Evolutionary conservation across 2,329 filamentous ascomycete genomes (phyloP), one percentile per base, ranked within the genome.

Genomic region (Emergomyces orientalis): DNA sequence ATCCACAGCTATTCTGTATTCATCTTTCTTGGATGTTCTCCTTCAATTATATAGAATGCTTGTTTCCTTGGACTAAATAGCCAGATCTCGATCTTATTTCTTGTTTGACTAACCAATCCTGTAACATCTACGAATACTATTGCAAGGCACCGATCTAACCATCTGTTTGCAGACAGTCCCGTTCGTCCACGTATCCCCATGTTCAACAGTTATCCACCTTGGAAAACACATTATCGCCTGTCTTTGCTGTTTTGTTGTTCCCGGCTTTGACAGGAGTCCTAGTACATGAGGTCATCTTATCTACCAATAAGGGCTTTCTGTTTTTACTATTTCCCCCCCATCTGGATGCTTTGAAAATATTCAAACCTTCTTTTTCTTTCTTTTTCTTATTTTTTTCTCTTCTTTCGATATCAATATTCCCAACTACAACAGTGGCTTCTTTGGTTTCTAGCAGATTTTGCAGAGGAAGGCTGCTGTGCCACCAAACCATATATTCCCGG

Each of bases 211-310:
- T 34, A 47, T 59, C 39, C 56, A 32, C 27, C n/a, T 9, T 34
- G 56, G 30, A 47, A 32, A 59, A 59, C 56, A 32, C 41, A 47
- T 59, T n/a, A 56, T 56, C 34, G 54, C 39, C n/a, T 39, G n/a
- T 56, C 52, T 13, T 22, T 22, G 32, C 11, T 32, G 14, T 8
- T 32, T 30, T 47, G 25, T 30, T 30, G 41, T 43, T 30, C 41
- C 11, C 13, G 41, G 17, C 25, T 34, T 22, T 8, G 25, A 43
- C 32, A 14, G 25, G 14, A 58, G 19, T 14, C 39, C 27, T 17
- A 27, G 37, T 30, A 27, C 25, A 59, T 59, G 56, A 59, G 56
- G 17, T 34, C 41, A 34, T 25, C 8, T 39, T 25, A 25, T n/a
- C 34, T 41, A 6, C 54, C 54, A 56, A 56, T 56, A 25, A 41